Conservation (phyloP, 1,284 basidiomycete species). For the Trichosporon coremiiforme region DNA sequence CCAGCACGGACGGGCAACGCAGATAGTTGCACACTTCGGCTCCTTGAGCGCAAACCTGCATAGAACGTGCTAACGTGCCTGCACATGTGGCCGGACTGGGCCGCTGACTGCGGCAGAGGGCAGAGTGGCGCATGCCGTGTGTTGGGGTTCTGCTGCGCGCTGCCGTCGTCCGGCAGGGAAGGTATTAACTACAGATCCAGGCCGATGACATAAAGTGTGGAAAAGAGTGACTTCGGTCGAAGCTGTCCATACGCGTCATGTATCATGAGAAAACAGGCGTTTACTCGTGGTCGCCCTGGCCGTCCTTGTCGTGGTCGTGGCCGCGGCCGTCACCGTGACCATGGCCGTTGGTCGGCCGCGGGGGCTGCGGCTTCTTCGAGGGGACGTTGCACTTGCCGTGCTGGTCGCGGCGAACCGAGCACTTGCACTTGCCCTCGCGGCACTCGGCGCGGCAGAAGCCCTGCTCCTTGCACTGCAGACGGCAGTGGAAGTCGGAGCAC, state of each 20-base stretch:
- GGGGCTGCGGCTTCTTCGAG: not conserved
- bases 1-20: not conserved
- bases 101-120: not conserved
- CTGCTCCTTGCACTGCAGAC: constrained; percentile 10
- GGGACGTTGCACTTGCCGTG: constrained; percentile 12
- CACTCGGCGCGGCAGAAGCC: constrained; percentile 16
- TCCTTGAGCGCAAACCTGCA: not conserved
- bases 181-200: not conserved
- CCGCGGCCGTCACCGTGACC: not conserved
- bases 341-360: constrained; percentile 4
- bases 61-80: not conserved
- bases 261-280: not conserved
- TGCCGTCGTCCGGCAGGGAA: not conserved
- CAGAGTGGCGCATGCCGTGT: not conserved
- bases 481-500: constrained; percentile 12
- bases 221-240: constrained; percentile 6
- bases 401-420: constrained; percentile 2
- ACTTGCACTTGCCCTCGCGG: not conserved
- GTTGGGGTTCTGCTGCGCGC: not conserved
- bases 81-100: not conserved
- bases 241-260: constrained; percentile 11
- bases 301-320: not conserved
- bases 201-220: not conserved
- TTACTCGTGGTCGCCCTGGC: not conserved
- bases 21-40: not conserved